These are phyloP conservation scores for Heimioporus sp. DNA, from an alignment of 768 basidiomycete genomes.

Conservation along the genomic window DNA sequence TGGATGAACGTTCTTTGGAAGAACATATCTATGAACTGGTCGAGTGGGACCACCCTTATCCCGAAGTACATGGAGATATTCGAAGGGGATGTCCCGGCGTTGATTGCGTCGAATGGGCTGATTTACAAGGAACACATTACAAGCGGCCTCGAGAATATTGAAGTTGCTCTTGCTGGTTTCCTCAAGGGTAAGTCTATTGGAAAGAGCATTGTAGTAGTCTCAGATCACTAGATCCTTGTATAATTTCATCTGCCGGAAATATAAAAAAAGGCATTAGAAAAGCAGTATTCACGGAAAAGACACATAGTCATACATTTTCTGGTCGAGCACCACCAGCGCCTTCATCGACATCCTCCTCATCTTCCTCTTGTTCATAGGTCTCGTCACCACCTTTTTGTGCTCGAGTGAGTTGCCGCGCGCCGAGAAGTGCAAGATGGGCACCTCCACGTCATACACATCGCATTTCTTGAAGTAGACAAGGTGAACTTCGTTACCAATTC, in stretches of 20 bases:
- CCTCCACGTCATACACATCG: conserved; percentile 27
- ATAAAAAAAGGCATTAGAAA: neutral
- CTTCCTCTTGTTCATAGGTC: conserved; percentile 7
- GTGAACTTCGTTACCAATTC: too few species aligned
- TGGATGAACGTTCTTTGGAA: conserved; percentile 28
- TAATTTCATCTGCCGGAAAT: conserved; percentile 15
- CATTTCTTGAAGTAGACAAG: too few species aligned
- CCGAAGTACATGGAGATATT: conserved; percentile 42
- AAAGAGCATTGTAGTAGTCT: conserved; percentile 6
- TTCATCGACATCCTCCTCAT: conserved; percentile 21
- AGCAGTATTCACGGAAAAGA: neutral
- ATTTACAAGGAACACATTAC: conserved; percentile 46
- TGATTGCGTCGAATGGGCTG: conserved; percentile 45
- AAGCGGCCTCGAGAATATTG: conserved; percentile 39
- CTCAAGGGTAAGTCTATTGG: conserved; percentile 3
- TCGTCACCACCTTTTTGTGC: conserved; percentile 18
- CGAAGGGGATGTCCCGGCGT: conserved; percentile 37
- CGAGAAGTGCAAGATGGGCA: conserved; percentile 5
- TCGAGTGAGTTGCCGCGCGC: neutral
- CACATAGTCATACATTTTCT: conserved; percentile 13
- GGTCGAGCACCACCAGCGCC: neutral
- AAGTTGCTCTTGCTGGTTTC: conserved; percentile 1
- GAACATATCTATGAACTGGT: conserved; percentile 43
- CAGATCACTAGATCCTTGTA: neutral
- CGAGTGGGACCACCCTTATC: conserved; percentile 32